Percentiles rank a stretch among this genome's conserved stretches.
Evolutionary conservation across 306 rosid genomes (phyloP).

Genomic region (Vachellia collinsii): DNA sequence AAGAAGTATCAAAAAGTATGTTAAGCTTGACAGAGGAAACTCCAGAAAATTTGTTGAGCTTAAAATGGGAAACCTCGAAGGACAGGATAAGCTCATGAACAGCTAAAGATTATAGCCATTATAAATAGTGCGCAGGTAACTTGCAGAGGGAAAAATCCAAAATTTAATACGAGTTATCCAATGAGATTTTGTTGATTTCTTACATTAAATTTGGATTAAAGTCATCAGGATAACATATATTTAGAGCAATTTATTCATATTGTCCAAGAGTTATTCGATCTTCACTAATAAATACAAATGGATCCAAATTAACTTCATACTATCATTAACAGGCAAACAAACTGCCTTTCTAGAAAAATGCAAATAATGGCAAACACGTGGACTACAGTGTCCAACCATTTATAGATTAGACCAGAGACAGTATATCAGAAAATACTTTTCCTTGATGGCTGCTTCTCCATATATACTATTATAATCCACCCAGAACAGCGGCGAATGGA

Average conservation of each 20-base stretch:
- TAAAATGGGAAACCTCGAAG: neutral
- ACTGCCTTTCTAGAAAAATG: neutral
- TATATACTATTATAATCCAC: constrained; percentile 8
- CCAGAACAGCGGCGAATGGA: neutral
- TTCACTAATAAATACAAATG: constrained; percentile 15
- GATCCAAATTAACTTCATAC: constrained; percentile 4
- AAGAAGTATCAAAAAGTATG: neutral
- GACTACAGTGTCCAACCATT: constrained; percentile 11
- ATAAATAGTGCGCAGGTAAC: neutral
- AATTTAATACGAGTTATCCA: neutral
- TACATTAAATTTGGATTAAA: neutral
- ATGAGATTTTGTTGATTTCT: neutral
- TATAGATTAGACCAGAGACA: neutral
- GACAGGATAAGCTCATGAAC: neutral
- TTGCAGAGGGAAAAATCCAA: neutral
- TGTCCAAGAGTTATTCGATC: constrained; percentile 17
- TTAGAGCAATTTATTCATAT: neutral
- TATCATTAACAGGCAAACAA: constrained; percentile 8
- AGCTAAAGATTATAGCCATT: no score
- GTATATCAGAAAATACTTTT: constrained; percentile 8
- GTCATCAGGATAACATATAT: constrained; percentile 1
- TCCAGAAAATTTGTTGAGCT: neutral
- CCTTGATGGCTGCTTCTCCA: constrained; percentile 4
- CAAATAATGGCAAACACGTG: neutral
- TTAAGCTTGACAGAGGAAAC: neutral